Evolutionary conservation across 495 filamentous ascomycete species (phyloP), one percentile per base, ranked within the genome.

Genomic region (Talaromyces adpressus): DNA sequence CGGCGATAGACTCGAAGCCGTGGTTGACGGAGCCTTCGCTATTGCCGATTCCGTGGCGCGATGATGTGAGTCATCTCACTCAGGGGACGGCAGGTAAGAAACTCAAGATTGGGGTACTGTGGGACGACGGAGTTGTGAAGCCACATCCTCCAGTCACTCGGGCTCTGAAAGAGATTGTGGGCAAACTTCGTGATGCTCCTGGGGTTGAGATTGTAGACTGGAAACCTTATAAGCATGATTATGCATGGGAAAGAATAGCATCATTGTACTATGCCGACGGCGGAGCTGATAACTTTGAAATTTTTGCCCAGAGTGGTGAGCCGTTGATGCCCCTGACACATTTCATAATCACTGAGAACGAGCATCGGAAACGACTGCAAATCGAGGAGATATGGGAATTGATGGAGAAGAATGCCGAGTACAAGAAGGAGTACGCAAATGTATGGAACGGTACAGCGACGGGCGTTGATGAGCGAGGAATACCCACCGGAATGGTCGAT

Each of bases 61-160:
- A 73, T 68, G 1, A 66, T 80, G 22, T 69, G 75, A 49, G 68
- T 79, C 6, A 66, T 82, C 8, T 74, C 77, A 12, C 62, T 83
- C 29, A 63, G 77, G 53, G 62, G 67, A 2, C 52, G 4, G 0
- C 56, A 6, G 61, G 65, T 70, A 4, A 65, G 12, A 61, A 23
- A 36, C 69, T 89, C 30, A 85, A 82, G 65, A 68, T 91, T 12
- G 88, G 75, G 4, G 78, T 91, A 2, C 64, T 89, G 2, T 84
- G 80, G 79, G 65, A 85, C 64, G 88, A 91, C 64, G 82, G 78
- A 0, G 71, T 87, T 27, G 85, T 90, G 25, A 79, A 72, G 30
- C 87, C 86, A 0, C 86, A 88, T 62, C 88, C 88, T 14, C 88
- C 88, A 0, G 77, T 90, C 0, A 69, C 72, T 0, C 74, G 86